Base-by-base conservation (phyloP, 352 stramenopile genomes). In the Thalassiosira livingstoniorum region DNA sequence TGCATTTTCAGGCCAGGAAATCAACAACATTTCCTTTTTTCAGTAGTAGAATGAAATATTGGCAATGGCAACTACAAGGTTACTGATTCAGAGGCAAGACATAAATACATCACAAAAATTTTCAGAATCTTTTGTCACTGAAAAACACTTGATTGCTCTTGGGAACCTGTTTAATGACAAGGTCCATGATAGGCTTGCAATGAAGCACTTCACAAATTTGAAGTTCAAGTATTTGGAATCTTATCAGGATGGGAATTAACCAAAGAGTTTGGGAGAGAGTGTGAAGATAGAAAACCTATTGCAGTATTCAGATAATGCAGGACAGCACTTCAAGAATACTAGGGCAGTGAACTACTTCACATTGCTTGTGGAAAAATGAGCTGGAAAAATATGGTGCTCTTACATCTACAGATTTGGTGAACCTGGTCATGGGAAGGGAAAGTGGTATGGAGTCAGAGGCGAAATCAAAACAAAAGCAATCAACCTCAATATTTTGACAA, bases 291-390 rank as follows among this genome's bases (percentile, higher is more conserved):
- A 47, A 53, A 21, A 31, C 23, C 60, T 80, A 1, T 25, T 64
- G 27, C 23, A 29, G 37, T 11, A 80, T 35, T 80, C 72, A 10
- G 72, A 80, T 29, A 80, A 80, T 75, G 72, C 72, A 51, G 25
- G 45, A 23, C n/a, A 29, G 7, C 72, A 80, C 47, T 80, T 80
- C 62, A 80, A 80, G 39, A 80, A 37, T 58, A 27, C 23, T 10
- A 29, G 47, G 1, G 39, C 72, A 21, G 65, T 80, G 2, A 0
- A 73, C 2, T 80, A 60, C 25, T 80, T 42, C 45, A 73, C 61
- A 35, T 25, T 31, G 18, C 62, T 75, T 31, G 18, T 42, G 13
- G 60, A 69, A 4, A 63, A 75, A 23, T 7, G 39, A 7, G 57
- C 23, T 25, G 61, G 58, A 43, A 13, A 60, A 31, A 27, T 34